These are phyloP conservation scores for Cryptosporidium andersoni DNA, from an alignment of 169 alveolate genomes.

Conservation along the genomic window DNA sequence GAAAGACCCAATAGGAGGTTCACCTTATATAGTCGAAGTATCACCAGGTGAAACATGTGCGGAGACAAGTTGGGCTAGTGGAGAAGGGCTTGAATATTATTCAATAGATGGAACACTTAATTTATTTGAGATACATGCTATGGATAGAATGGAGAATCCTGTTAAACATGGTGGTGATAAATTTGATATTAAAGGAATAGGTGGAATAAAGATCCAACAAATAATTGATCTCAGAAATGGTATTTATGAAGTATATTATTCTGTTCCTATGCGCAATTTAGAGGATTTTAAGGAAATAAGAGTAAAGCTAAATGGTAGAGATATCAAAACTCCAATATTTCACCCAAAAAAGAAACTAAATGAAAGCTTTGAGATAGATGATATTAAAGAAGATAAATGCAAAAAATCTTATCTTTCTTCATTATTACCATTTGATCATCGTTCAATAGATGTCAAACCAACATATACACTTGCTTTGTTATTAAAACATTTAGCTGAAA, in stretches of 20 bases:
- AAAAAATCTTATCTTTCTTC: constrained; percentile 31
- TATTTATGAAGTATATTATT: constrained; percentile 46
- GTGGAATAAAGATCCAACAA: constrained; percentile 73
- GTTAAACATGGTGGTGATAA: constrained; percentile 71
- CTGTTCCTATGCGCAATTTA: constrained; percentile 36
- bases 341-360: constrained; percentile 21
- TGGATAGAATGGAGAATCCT: constrained; percentile 71
- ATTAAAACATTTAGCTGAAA: constrained; percentile 47
- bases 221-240: constrained; percentile 72
- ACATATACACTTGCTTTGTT: constrained; percentile 54
- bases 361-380: neutral
- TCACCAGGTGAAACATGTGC: constrained; percentile 64
- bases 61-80: constrained; percentile 55
- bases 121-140: constrained; percentile 27
- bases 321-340: constrained; percentile 56
- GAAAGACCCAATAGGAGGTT: constrained; percentile 37
- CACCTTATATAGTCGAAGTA: constrained; percentile 50
- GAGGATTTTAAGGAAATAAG: constrained; percentile 64
- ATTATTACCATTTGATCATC: constrained; percentile 17
- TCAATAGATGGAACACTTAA: constrained; percentile 25
- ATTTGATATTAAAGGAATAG: constrained; percentile 73
- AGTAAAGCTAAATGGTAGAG: constrained; percentile 46
- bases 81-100: constrained; percentile 43
- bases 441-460: constrained; percentile 61
- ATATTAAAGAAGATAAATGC: neutral